Evolutionary conservation across 106 monocot genomes (phyloP).

Genomic region (Dioscorea zingiberensis): DNA sequence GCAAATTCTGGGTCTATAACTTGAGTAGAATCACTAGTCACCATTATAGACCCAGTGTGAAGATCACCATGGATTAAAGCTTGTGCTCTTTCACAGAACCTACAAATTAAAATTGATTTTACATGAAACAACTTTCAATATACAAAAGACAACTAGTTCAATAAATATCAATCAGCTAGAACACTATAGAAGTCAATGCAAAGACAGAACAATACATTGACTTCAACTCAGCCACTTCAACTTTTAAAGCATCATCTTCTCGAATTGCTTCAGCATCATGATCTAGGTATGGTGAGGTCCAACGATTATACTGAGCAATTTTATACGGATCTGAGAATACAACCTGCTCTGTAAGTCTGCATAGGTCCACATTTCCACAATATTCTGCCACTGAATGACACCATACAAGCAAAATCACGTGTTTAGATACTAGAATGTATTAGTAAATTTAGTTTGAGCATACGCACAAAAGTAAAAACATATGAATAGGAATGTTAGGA

Average conservation of each 20-base stretch:
- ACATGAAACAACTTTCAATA: too few species aligned
- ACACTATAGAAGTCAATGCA: too few species aligned
- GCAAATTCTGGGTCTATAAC: slow-evolving; percentile 98
- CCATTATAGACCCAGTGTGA: slow-evolving; percentile 95
- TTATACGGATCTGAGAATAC: slow-evolving; percentile 92
- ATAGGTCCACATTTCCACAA: slow-evolving; percentile 92
- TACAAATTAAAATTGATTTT: slow-evolving; percentile 6
- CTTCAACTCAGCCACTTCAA: slow-evolving; percentile 86
- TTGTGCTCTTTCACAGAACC: slow-evolving; percentile 99
- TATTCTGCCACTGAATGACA: slow-evolving; percentile 82
- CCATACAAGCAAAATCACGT: too few species aligned
- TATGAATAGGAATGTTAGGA: too few species aligned
- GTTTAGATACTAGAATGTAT: too few species aligned
- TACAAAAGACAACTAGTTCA: too few species aligned
- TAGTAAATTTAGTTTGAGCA: too few species aligned
- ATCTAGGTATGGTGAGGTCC: slow-evolving; percentile 94
- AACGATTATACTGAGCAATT: slow-evolving; percentile 47
- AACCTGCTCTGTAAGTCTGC: slow-evolving; percentile 96
- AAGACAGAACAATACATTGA: slow-evolving; percentile 50
- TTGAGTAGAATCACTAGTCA: slow-evolving; percentile 86
- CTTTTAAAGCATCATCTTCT: slow-evolving; percentile 63
- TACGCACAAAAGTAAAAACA: too few species aligned
- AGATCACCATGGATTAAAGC: slow-evolving; percentile 98
- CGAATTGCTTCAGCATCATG: slow-evolving; percentile 66
- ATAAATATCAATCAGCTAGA: too few species aligned